Conservation (phyloP, 345 rosid species). For the Abelmoschus esculentus region DNA sequence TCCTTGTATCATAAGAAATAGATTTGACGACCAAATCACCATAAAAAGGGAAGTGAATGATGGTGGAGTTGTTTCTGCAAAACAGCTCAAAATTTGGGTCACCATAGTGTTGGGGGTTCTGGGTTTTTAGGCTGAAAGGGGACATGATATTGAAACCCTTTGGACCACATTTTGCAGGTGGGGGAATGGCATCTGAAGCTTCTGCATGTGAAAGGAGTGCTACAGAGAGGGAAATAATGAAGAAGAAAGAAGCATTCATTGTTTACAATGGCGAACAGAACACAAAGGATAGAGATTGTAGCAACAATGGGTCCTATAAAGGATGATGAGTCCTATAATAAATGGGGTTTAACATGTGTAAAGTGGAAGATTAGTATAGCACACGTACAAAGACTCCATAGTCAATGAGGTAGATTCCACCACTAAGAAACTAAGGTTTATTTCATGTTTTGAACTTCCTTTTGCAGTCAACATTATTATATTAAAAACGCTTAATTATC, state of each 20-base stretch:
- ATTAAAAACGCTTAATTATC: not conserved
- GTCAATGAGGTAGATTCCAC: not conserved
- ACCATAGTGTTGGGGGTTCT: slow-evolving; percentile 20
- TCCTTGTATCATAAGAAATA: slow-evolving; percentile 29
- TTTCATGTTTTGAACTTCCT: not conserved
- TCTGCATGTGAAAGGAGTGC: slow-evolving; percentile 5
- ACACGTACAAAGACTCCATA: not conserved
- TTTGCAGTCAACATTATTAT: not conserved
- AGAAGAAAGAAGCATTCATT: slow-evolving; percentile 11
- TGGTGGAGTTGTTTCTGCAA: slow-evolving; percentile 43
- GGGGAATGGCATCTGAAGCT: slow-evolving; percentile 17
- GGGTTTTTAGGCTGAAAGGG: slow-evolving; percentile 34
- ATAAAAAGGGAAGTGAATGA: slow-evolving; percentile 37
- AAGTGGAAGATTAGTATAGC: not conserved
- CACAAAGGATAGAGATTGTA: not conserved
- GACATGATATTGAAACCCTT: slow-evolving; percentile 31
- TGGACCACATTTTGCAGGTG: slow-evolving; percentile 22
- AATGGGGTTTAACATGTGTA: not conserved
- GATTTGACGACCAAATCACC: slow-evolving; percentile 46
- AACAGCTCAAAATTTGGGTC: slow-evolving; percentile 33
- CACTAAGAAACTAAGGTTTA: not conserved
- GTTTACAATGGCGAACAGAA: not conserved
- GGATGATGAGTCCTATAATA: too few species aligned
- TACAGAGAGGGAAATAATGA: slow-evolving; percentile 19
- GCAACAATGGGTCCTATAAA: too few species aligned